A percentile compares a stretch with the other conserved stretches of the same genome.
Conservation (phyloP, 108 stramenopile species). For the Bacterosira constricta region DNA sequence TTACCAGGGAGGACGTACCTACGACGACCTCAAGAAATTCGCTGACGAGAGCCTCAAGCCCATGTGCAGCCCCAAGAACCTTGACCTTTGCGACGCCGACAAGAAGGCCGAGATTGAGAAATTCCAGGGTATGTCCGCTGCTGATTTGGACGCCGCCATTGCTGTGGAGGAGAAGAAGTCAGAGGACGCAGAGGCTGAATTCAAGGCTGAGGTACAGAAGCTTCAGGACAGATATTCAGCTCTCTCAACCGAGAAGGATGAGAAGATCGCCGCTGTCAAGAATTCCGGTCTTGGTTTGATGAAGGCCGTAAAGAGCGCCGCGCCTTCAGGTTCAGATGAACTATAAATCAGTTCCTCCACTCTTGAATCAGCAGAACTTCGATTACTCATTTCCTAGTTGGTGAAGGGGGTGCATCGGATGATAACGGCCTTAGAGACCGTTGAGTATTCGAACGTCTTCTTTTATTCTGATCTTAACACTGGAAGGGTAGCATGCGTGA, state of each 20-base stretch:
- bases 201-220: conserved; percentile 64
- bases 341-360: too few species aligned
- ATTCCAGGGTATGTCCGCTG: conserved; percentile 36
- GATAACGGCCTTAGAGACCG: neutral
- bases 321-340: too few species aligned
- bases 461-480: conserved; percentile 7
- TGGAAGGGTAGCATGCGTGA: conserved; percentile 31
- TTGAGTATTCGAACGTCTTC: neutral
- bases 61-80: conserved; percentile 60
- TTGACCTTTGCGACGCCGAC: conserved; percentile 76
- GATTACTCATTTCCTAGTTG: too few species aligned
- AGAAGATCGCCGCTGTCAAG: conserved; percentile 76
- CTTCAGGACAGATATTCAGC: conserved; percentile 68
- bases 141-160: conserved; percentile 53
- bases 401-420: neutral
- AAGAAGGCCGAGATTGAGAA: conserved; percentile 57
- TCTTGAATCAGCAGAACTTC: too few species aligned
- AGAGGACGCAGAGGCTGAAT: conserved; percentile 57
- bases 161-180: conserved; percentile 65
- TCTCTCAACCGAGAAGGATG: conserved; percentile 73
- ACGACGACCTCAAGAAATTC: conserved; percentile 63
- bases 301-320: conserved; percentile 81
- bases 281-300: conserved; percentile 82
- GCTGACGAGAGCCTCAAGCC: conserved; percentile 79
- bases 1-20: conserved; percentile 67